Evolutionary conservation across 1,139 yeast species (phyloP).

Genomic region (Blastobotrys raffinosifermentans): DNA sequence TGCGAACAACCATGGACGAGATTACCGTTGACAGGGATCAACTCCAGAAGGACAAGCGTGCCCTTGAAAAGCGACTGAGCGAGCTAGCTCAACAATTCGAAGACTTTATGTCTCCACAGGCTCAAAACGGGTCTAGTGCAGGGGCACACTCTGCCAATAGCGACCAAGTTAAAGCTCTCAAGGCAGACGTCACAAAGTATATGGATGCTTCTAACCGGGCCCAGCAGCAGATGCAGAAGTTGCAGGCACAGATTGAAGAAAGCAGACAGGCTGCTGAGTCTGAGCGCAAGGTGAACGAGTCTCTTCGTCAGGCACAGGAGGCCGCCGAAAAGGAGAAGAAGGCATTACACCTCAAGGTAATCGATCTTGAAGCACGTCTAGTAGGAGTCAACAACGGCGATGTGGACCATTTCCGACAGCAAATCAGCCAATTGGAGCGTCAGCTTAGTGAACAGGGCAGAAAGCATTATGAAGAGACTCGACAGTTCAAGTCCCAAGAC

Average conservation of each 20-base stretch:
- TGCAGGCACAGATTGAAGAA: conserved; percentile 19
- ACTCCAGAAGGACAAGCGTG: conserved; percentile 32
- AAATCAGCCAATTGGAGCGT: conserved; percentile 33
- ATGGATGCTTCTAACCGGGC: conserved; percentile 20
- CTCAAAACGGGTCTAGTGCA: conserved; percentile 6
- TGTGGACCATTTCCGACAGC: conserved; percentile 23
- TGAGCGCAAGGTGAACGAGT: conserved; percentile 27
- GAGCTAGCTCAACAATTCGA: conserved; percentile 28
- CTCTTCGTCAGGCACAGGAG: conserved; percentile 20
- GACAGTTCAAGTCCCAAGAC: conserved; percentile 29
- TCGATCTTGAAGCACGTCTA: conserved; percentile 32
- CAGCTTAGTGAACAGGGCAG: conserved; percentile 34
- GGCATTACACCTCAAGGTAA: conserved; percentile 27
- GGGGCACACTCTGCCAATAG: conserved; percentile 4
- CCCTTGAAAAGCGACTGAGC: conserved; percentile 32
- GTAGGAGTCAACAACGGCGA: conserved; percentile 22
- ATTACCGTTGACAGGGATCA: conserved; percentile 35
- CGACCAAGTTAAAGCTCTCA: conserved; percentile 19
- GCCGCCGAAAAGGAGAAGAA: conserved; percentile 30
- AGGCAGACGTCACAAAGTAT: conserved; percentile 20
- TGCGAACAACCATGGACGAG: conserved; percentile 33
- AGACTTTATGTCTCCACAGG: conserved; percentile 16
- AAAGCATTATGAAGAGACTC: conserved; percentile 31
- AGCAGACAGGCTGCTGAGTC: conserved; percentile 23
- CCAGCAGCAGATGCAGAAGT: conserved; percentile 17